Conservation (phyloP, 495 filamentous ascomycete species). For the Cercophora samala region DNA sequence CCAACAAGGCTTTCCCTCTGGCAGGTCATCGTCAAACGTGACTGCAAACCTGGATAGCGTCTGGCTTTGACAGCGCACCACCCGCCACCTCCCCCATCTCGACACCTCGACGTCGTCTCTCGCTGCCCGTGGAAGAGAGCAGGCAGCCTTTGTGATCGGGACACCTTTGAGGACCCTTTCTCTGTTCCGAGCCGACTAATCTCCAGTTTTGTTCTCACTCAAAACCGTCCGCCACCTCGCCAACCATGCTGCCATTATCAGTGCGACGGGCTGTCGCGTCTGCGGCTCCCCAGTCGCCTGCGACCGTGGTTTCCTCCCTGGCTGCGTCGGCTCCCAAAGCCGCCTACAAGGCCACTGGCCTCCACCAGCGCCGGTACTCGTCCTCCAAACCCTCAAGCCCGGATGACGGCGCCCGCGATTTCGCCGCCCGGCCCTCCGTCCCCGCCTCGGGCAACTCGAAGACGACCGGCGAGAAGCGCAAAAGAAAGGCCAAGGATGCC, state of each 20-base stretch:
- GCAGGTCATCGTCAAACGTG: slow-evolving; percentile 15
- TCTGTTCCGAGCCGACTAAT: slow-evolving; percentile 18
- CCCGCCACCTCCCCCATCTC: neutral
- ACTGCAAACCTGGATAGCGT: slow-evolving; percentile 19
- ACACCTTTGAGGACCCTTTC: neutral
- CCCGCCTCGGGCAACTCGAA: slow-evolving; percentile 40
- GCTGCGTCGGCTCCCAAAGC: slow-evolving; percentile 37
- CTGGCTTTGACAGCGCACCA: slow-evolving; percentile 2
- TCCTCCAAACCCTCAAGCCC: slow-evolving; percentile 57
- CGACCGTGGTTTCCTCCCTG: slow-evolving; percentile 36
- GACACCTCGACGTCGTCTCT: neutral
- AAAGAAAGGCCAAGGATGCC: slow-evolving; percentile 42
- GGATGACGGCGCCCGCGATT: slow-evolving; percentile 48
- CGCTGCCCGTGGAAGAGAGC: neutral
- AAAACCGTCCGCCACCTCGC: neutral
- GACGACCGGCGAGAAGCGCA: slow-evolving; percentile 45
- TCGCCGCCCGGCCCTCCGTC: slow-evolving; percentile 40
- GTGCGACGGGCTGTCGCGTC: slow-evolving; percentile 45
- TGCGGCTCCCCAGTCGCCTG: slow-evolving; percentile 41
- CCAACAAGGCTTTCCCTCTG: slow-evolving; percentile 31
- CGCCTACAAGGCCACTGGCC: slow-evolving; percentile 35
- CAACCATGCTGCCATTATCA: slow-evolving; percentile 50
- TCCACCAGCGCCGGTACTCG: slow-evolving; percentile 51
- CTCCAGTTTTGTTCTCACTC: slow-evolving; percentile 10
- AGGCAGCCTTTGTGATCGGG: slow-evolving; percentile 5